Evolutionary conservation across 257 asterid species (phyloP).

Genomic region (Pogostemon cablin): DNA sequence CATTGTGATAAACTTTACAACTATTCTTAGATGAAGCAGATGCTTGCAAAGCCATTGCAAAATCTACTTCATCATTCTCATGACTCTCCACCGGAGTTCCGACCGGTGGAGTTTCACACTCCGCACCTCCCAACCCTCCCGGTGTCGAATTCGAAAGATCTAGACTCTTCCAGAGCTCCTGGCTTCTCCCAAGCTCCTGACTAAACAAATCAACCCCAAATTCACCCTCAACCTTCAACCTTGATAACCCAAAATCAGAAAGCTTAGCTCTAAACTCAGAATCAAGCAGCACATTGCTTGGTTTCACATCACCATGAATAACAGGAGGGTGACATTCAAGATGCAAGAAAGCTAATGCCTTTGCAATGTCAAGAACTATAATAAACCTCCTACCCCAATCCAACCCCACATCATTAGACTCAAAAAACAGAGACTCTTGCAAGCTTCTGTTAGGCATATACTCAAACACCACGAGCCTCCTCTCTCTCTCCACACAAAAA

Average conservation of each 20-base stretch:
- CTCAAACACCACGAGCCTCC: constrained; percentile 80
- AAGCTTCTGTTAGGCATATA: constrained; percentile 90
- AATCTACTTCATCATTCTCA: constrained; percentile 84
- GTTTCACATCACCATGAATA: constrained; percentile 97
- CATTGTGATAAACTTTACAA: constrained; percentile 49
- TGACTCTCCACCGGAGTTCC: constrained; percentile 66
- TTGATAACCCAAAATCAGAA: constrained; percentile 96
- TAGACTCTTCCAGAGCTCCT: constrained; percentile 67
- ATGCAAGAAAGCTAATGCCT: constrained; percentile 82
- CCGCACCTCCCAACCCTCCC: constrained; percentile 44
- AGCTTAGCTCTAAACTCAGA: constrained; percentile 77
- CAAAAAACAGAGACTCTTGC: constrained; percentile 79
- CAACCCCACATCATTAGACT: constrained; percentile 50
- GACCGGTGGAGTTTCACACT: constrained; percentile 53
- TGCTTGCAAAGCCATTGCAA: constrained; percentile 92
- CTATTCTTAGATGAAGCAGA: constrained; percentile 65
- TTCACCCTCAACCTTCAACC: constrained; percentile 76
- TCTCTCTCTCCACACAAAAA: constrained; percentile 68
- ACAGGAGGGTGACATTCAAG: constrained; percentile 93
- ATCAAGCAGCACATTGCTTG: constrained; percentile 94
- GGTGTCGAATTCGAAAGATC: constrained; percentile 65
- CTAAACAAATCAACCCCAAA: constrained; percentile 79
- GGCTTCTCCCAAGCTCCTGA: constrained; percentile 73
- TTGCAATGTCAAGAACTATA: constrained; percentile 72
- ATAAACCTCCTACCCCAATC: constrained; percentile 75